Percentiles rank a stretch among this genome's conserved stretches.
Evolutionary conservation across 2,329 filamentous ascomycete genomes (phyloP).

Genomic region (Colletotrichum sp.): DNA sequence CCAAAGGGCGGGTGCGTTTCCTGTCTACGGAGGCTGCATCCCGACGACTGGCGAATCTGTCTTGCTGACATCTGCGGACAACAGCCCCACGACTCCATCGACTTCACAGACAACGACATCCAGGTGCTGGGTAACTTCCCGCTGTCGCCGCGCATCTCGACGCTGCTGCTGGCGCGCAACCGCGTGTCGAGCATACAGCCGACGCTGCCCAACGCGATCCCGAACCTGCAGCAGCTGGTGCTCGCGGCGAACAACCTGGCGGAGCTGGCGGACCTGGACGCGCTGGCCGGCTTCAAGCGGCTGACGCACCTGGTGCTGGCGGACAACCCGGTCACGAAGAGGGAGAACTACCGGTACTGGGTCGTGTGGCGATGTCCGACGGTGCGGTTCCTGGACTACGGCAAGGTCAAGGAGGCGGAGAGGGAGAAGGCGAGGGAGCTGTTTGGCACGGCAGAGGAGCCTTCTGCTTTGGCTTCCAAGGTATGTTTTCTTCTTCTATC

Average conservation of each 20-base stretch:
- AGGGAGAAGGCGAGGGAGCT: slow-evolving; percentile 76
- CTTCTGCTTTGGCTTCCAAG: slow-evolving; percentile 80
- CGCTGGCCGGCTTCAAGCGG: slow-evolving; percentile 70
- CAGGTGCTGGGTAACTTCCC: slow-evolving; percentile 90
- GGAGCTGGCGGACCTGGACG: slow-evolving; percentile 87
- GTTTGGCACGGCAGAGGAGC: slow-evolving; percentile 81
- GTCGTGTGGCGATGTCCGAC: slow-evolving; percentile 84
- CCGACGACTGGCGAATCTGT: not conserved
- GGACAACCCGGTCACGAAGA: slow-evolving; percentile 90
- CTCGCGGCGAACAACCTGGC: slow-evolving; percentile 82
- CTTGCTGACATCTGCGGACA: not conserved
- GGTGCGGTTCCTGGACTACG: slow-evolving; percentile 90
- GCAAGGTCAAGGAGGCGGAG: slow-evolving; percentile 89
- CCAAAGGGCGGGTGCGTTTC: not conserved
- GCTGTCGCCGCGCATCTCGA: slow-evolving; percentile 84
- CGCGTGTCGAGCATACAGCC: slow-evolving; percentile 83
- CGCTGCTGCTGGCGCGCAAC: slow-evolving; percentile 88
- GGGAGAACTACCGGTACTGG: slow-evolving; percentile 96
- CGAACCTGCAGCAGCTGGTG: slow-evolving; percentile 82
- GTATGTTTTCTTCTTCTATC: slow-evolving; percentile 37
- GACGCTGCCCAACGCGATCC: slow-evolving; percentile 74
- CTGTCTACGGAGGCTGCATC: not conserved
- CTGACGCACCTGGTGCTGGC: slow-evolving; percentile 82
- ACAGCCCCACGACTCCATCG: slow-evolving; percentile 94
- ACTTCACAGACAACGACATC: slow-evolving; percentile 98